These are phyloP conservation scores for Hypoxylon lienhwacheense DNA, from an alignment of 495 filamentous ascomycete genomes.

Conservation along the genomic window DNA sequence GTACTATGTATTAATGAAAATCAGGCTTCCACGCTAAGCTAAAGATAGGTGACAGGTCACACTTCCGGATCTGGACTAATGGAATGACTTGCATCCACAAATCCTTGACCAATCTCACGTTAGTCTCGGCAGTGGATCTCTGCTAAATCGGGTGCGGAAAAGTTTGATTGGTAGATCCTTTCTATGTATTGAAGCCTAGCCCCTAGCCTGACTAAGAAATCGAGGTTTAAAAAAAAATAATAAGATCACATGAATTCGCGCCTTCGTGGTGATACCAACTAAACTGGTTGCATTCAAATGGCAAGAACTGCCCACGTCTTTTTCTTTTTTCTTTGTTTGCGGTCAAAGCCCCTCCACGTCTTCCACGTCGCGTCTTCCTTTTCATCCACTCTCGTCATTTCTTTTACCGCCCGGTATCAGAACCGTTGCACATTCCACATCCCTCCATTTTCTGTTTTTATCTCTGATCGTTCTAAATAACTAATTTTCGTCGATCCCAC, in stretches of 20 bases:
- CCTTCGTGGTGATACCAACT: constrained; percentile 6
- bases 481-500: not conserved
- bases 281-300: constrained; percentile 20
- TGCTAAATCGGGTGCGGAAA: not conserved
- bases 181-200: constrained; percentile 21
- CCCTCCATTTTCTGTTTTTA: not conserved
- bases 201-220: constrained; percentile 9
- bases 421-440: constrained; percentile 8
- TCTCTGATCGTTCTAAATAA: not conserved
- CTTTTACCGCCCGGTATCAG: constrained; percentile 19
- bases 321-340: too few species aligned
- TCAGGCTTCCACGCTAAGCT: not conserved
- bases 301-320: constrained; percentile 17
- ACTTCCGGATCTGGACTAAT: not conserved
- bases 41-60: constrained; percentile 13
- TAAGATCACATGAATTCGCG: constrained; percentile 34
- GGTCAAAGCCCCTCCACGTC: constrained; percentile 15
- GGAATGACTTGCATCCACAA: constrained; percentile 23
- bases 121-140: constrained; percentile 10
- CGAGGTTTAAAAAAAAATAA: too few species aligned
- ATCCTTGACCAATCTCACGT: not conserved
- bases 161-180: constrained; percentile 3
- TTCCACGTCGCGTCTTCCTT: constrained; percentile 32
- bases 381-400: constrained; percentile 17
- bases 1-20: too few species aligned